A percentile compares a stretch with the other conserved stretches of the same genome.
Conservation (phyloP, 2,329 filamentous ascomycete genomes). For the Fusarium zealandicum region DNA sequence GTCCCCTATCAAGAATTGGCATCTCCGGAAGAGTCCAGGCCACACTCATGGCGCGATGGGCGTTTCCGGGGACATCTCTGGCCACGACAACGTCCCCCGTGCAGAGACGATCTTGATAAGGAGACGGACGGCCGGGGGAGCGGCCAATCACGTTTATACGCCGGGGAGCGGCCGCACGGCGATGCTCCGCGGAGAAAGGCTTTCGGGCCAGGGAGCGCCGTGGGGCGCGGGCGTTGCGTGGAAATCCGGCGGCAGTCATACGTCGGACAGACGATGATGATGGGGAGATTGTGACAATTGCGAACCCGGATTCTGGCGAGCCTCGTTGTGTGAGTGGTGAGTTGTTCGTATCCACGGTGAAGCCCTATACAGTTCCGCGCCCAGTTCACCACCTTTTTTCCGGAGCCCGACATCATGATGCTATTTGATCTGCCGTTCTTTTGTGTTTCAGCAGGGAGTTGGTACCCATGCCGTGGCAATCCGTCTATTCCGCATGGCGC, state of each 20-base stretch:
- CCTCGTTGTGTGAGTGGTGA: slow-evolving; percentile 15
- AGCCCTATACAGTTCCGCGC: slow-evolving; percentile 2
- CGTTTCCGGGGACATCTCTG: slow-evolving; percentile 34
- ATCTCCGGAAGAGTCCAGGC: slow-evolving; percentile 32
- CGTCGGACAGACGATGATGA: slow-evolving; percentile 30
- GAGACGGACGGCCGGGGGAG: slow-evolving; percentile 4
- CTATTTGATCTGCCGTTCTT: not conserved
- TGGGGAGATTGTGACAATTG: slow-evolving; percentile 15
- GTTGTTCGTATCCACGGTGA: slow-evolving; percentile 3
- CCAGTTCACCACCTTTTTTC: not conserved
- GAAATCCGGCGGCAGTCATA: slow-evolving; percentile 31
- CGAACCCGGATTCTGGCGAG: slow-evolving; percentile 13
- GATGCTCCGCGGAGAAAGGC: slow-evolving; percentile 37
- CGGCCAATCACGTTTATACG: slow-evolving; percentile 29
- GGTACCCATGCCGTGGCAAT: not conserved
- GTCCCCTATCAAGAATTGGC: slow-evolving; percentile 31
- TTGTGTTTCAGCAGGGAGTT: not conserved
- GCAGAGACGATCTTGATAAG: slow-evolving; percentile 36
- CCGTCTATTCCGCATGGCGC: not conserved
- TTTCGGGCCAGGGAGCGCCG: slow-evolving; percentile 9
- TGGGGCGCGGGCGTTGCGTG: slow-evolving; percentile 13
- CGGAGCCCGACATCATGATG: too few species aligned
- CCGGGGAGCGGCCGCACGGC: not conserved
- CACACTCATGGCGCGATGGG: slow-evolving; percentile 20
- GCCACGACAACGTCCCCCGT: slow-evolving; percentile 10